Evolutionary conservation across 1,284 basidiomycete genomes (phyloP), one percentile per base, ranked within the genome.

Genomic region (Flammula alnicola): DNA sequence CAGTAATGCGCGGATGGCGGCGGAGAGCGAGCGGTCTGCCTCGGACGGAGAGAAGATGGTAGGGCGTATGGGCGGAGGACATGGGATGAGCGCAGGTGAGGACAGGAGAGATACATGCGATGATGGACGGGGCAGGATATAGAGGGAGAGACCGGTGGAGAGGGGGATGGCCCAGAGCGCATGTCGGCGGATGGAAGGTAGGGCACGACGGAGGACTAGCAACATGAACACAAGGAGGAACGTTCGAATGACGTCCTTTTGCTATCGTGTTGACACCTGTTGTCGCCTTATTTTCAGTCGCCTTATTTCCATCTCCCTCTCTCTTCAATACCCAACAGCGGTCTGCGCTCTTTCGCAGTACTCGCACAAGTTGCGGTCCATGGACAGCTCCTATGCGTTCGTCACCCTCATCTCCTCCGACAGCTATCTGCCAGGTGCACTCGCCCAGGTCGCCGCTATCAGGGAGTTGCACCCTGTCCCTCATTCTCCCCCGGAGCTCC

Each of bases 371-470:
- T n/a, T n/a, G n/a, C n/a, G n/a, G 65, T 54, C 65, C 59, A 87
- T 86, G 85, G 74, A n/a, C n/a, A n/a, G n/a, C n/a, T n/a, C 72
- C 66, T 85, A 80, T 77, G 93, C 92, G 56, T 92, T 95, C 68
- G 90, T 87, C 61, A 94, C 95, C 27, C 87, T 98, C 57, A 74
- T 98, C 63, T 94, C 95, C 41, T 91, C 92, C 26, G 88, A 95
- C 64, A 78, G 81, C 16, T 99, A 98, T 72, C 86, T 98, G 37
- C 93, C 94, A 30, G 96, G 96, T 47, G 93, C 91, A 16, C 86
- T 98, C 56, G 84, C 91, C 48, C 76, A 94, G 57, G 89, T 86
- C 29, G 89, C 90, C 48, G 91, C 94, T 30, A 79, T 98, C 57
- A 81, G 79, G 49, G 90, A 93, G 51, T 70, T 95, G 16, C 92